Evolutionary conservation across 768 basidiomycete species (phyloP).

Genomic region (Mycena latifolia): DNA sequence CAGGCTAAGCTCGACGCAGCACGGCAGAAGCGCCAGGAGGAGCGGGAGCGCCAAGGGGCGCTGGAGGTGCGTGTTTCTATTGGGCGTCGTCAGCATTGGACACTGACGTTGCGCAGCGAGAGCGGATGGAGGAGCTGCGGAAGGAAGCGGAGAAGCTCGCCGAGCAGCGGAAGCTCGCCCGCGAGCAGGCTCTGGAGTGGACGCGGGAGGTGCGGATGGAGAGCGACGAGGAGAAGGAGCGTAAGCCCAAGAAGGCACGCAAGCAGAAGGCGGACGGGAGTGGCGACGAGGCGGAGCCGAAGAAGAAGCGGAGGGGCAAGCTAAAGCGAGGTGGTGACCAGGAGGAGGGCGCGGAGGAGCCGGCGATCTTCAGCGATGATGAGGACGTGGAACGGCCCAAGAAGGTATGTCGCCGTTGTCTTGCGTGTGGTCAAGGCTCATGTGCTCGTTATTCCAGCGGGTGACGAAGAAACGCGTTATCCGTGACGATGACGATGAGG

Average conservation of each 20-base stretch:
- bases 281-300: constrained; percentile 72
- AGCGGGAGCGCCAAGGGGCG: constrained; percentile 74
- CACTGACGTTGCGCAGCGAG: constrained; percentile 56
- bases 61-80: constrained; percentile 65
- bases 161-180: constrained; percentile 78
- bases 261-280: constrained; percentile 66
- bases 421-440: constrained; percentile 5
- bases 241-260: constrained; percentile 65
- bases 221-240: constrained; percentile 86
- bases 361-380: constrained; percentile 77
- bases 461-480: constrained; percentile 80
- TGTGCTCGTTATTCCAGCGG: constrained; percentile 47
- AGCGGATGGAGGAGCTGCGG: constrained; percentile 73
- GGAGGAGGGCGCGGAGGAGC: constrained; percentile 72
- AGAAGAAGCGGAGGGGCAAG: constrained; percentile 81
- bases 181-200: constrained; percentile 87
- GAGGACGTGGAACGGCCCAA: constrained; percentile 77
- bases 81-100: constrained; percentile 2
- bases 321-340: constrained; percentile 67
- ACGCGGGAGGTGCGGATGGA: constrained; percentile 74
- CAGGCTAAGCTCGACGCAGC: constrained; percentile 83
- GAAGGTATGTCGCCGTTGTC: constrained; percentile 62
- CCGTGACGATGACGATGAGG: constrained; percentile 84
- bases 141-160: constrained; percentile 83
- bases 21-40: constrained; percentile 82